Evolutionary conservation across 1,284 basidiomycete genomes (phyloP), one percentile per base, ranked within the genome.

Genomic region (Ceratobasidium papillatum): DNA sequence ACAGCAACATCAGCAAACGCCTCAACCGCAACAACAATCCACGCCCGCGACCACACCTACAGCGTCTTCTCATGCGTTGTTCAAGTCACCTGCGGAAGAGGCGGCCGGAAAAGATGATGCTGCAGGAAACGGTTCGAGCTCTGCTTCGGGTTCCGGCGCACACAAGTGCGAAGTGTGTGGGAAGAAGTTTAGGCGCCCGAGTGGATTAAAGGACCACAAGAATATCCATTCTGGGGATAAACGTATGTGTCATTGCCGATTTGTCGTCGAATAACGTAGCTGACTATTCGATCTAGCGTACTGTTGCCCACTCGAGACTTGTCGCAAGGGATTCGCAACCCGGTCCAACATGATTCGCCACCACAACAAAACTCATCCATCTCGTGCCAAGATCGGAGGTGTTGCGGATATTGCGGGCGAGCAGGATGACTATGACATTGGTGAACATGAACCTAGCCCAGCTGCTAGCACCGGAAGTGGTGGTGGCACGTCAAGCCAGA

Each of bases 151-250:
- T 19, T 14, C 68, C 12, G 68, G 68, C 14, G 56, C 68, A 9
- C 68, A 71, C 56, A 71, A 71, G 30, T 71, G 68, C 56, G 54
- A 71, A 19, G 56, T 54, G 4, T 71, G 68, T 34, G 68, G 68
- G 38, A 71, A 71, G 56, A 71, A 56, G 52, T 71, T 71, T 38
- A 43, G 68, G 19, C 54, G 68, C 34, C 68, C 68, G 14, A 71
- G 68, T 27, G 68, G 68, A 17, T 25, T 71, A 22, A 71, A 71
- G 32, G 68, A 71, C 32, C 68, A 71, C 19, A 71, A 58, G 68
- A 71, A 71, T 38, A 71, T 71, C 27, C 68, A 71, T 49, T 71
- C 68, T n/a, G 68, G 68, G 4, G 68, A 71, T 22, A 71, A 71
- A 61, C 68, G 68, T 71, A 45, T 9, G 68, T 58, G 14, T 19